Conservation (phyloP, 108 stramenopile species). For the Conticribra weissflogii region DNA sequence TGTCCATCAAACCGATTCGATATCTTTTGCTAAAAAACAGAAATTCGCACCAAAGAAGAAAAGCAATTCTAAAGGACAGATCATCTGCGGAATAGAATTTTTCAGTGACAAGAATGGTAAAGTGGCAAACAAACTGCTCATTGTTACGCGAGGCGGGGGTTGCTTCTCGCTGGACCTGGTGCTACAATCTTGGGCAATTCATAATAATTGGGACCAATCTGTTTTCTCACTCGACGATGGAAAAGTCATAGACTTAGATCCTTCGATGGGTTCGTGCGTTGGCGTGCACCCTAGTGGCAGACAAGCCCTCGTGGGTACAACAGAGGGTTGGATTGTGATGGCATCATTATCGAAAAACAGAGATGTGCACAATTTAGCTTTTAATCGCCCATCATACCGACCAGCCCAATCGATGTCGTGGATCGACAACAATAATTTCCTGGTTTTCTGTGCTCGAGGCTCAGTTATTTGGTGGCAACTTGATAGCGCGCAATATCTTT, state of each 20-base stretch:
- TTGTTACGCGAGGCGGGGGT: conserved; percentile 63
- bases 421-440: conserved; percentile 44
- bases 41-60: conserved; percentile 36
- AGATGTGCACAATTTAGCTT: conserved; percentile 8
- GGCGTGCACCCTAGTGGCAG: conserved; percentile 29
- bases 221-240: conserved; percentile 12
- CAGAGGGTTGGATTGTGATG: conserved; percentile 60
- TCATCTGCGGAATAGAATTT: conserved; percentile 66
- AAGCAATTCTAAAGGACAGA: conserved; percentile 43
- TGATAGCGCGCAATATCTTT: too few relatives aligned
- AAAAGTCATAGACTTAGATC: conserved; percentile 23
- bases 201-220: conserved; percentile 52
- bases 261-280: conserved; percentile 63
- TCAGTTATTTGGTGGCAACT: conserved; percentile 56
- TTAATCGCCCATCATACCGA: conserved; percentile 30
- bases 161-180: conserved; percentile 48
- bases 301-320: conserved; percentile 60
- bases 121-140: conserved; percentile 29
- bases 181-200: conserved; percentile 34
- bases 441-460: conserved; percentile 68
- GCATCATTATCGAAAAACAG: background rate
- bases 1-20: background rate
- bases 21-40: too few relatives aligned
- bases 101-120: conserved; percentile 14
- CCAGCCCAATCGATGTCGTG: conserved; percentile 62